Evolutionary conservation across 2,329 filamentous ascomycete genomes (phyloP).

Genomic region (Tothia fuscella): DNA sequence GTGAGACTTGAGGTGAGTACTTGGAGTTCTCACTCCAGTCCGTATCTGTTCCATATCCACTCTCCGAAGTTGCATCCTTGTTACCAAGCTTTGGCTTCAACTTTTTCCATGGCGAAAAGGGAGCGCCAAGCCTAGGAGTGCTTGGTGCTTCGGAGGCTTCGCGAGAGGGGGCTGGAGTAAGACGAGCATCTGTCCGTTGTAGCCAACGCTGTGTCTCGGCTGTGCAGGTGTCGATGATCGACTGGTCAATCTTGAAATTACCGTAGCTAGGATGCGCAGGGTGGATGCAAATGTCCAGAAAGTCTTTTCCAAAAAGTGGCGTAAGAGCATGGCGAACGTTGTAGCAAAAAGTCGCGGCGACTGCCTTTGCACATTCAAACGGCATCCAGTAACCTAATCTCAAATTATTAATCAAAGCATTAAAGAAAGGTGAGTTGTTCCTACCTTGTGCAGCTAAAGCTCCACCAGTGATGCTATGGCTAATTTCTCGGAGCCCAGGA

Average conservation of each 20-base stretch:
- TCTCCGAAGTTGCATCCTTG: conserved; percentile 6
- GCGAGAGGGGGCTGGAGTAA: conserved; percentile 7
- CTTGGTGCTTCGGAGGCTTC: conserved; percentile 6
- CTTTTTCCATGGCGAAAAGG: conserved; percentile 1
- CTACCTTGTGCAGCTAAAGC: conserved; percentile 80
- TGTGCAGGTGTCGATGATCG: conserved; percentile 26
- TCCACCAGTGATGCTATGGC: conserved; percentile 88
- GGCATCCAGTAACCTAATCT: conserved; percentile 92
- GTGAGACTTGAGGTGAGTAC: conserved; percentile 8
- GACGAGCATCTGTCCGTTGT: conserved; percentile 4
- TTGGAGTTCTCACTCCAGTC: conserved; percentile 2
- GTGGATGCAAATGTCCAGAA: conserved; percentile 58
- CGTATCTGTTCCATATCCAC: conserved; percentile 11
- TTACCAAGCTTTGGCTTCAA: background rate
- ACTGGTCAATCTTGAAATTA: conserved; percentile 29
- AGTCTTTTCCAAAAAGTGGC: conserved; percentile 77
- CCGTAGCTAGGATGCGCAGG: conserved; percentile 52
- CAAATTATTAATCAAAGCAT: conserved; percentile 11
- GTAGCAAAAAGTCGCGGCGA: conserved; percentile 84
- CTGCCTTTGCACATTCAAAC: conserved; percentile 68
- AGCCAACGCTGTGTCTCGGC: conserved; percentile 27
- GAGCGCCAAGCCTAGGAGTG: background rate
- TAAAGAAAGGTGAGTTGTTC: conserved; percentile 12
- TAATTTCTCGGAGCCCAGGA: conserved; percentile 74
- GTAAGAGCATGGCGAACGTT: conserved; percentile 74